phyloP scores from a whole-genome alignment of 1,139 yeast genomes.

The Hanseniaspora uvarum region DNA sequence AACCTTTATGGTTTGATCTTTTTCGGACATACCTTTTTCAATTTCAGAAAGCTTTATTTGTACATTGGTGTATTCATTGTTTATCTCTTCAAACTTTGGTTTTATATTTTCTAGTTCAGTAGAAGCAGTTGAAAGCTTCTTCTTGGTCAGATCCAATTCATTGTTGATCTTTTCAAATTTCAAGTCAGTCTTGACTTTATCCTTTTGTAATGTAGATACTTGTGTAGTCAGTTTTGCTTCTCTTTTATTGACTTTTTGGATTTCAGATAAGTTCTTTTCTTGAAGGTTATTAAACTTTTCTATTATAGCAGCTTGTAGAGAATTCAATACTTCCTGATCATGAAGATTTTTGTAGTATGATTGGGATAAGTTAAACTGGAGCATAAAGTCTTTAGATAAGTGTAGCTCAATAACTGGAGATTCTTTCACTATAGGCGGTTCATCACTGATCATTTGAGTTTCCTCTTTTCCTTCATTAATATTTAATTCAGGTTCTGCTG shows the following conservation, averaged over 20 bases:
- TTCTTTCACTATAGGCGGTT: background rate
- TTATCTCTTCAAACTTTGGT: constrained; percentile 11
- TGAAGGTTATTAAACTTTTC: constrained; percentile 37
- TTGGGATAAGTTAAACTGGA: constrained; percentile 2
- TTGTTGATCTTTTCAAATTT: constrained; percentile 38
- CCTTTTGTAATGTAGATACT: constrained; percentile 50
- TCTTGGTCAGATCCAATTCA: constrained; percentile 24
- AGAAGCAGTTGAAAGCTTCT: constrained; percentile 19
- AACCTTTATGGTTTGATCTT: constrained; percentile 25
- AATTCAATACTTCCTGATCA: constrained; percentile 14
- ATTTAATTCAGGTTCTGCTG: background rate
- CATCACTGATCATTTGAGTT: background rate
- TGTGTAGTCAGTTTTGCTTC: constrained; percentile 62
- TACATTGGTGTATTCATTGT: background rate
- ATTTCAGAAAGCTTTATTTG: background rate
- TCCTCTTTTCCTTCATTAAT: background rate
- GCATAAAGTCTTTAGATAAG: background rate
- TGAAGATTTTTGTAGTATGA: background rate
- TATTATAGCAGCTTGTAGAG: constrained; percentile 4
- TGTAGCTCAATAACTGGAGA: background rate
- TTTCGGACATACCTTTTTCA: constrained; percentile 22
- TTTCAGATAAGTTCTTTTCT: constrained; percentile 63
- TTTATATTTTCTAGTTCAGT: constrained; percentile 12
- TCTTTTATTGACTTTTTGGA: constrained; percentile 61
- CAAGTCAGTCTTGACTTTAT: constrained; percentile 37